phyloP scores from a whole-genome alignment of 495 filamentous ascomycete species.

The Aspergillus ostianus region DNA sequence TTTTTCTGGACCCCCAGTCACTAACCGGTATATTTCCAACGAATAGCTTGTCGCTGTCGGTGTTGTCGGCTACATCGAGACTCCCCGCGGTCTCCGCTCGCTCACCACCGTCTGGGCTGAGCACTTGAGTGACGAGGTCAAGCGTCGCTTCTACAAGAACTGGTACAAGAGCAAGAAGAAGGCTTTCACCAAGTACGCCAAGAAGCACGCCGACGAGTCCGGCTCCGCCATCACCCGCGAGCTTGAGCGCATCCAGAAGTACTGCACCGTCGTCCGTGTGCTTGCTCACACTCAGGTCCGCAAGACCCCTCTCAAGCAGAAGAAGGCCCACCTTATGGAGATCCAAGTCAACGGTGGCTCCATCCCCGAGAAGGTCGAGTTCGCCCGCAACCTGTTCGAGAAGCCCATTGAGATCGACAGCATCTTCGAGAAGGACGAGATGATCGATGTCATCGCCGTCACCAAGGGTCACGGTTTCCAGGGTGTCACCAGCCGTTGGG shows the following conservation, averaged over 20 bases:
- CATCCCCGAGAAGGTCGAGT: slow-evolving; percentile 92
- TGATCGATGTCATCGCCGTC: slow-evolving; percentile 99
- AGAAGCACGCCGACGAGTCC: slow-evolving; percentile 94
- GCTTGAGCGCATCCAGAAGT: slow-evolving; percentile 99
- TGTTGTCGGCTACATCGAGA: slow-evolving; percentile 99
- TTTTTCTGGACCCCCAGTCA: not conserved
- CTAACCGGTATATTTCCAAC: not conserved
- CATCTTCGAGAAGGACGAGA: slow-evolving; percentile 99
- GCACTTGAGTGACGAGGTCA: slow-evolving; percentile 97
- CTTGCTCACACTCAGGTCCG: slow-evolving; percentile 99
- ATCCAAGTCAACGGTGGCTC: slow-evolving; percentile 99
- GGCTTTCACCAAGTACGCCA: slow-evolving; percentile 99
- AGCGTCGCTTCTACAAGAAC: slow-evolving; percentile 99
- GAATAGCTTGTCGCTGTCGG: slow-evolving; percentile 94
- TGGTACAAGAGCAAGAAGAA: slow-evolving; percentile 99
- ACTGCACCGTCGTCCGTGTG: slow-evolving; percentile 99
- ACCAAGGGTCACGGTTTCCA: slow-evolving; percentile 99
- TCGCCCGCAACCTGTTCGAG: slow-evolving; percentile 93
- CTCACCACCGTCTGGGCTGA: slow-evolving; percentile 99
- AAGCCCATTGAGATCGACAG: slow-evolving; percentile 88
- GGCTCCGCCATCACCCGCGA: slow-evolving; percentile 90
- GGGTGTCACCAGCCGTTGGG: slow-evolving; percentile 98
- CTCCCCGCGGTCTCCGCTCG: slow-evolving; percentile 97
- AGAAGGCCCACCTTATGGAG: slow-evolving; percentile 99
- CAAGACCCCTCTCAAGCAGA: slow-evolving; percentile 99